Percentiles rank a stretch among this genome's conserved stretches.
Conservation (phyloP, 2,329 filamentous ascomycete genomes). For the Colletotrichum sp. region DNA sequence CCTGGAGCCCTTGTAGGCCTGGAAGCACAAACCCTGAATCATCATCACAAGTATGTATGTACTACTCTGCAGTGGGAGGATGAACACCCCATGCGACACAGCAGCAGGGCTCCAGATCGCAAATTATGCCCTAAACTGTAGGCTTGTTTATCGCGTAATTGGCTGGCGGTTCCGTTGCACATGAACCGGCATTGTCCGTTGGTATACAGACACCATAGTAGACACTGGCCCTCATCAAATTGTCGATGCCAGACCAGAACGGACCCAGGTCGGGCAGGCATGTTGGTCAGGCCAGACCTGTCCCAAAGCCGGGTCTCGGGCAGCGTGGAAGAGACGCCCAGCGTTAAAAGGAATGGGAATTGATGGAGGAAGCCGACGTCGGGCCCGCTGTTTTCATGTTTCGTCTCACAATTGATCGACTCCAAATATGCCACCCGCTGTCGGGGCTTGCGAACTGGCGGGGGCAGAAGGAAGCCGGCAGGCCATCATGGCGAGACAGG, state of each 20-base stretch:
- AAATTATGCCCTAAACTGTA: neutral
- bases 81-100: neutral
- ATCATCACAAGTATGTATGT: neutral
- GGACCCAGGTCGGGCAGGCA: neutral
- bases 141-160: neutral
- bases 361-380: neutral
- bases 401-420: slow-evolving; percentile 7
- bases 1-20: neutral
- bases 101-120: neutral
- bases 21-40: neutral
- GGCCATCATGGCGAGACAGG: neutral
- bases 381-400: slow-evolving; percentile 12
- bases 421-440: neutral
- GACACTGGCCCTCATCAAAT: neutral
- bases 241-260: neutral
- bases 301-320: neutral
- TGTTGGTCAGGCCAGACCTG: neutral
- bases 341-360: neutral
- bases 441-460: slow-evolving; percentile 19
- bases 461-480: slow-evolving; percentile 9
- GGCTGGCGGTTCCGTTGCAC: neutral
- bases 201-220: neutral
- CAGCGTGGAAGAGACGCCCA: neutral
- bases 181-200: neutral
- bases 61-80: neutral